Conservation (phyloP, 495 filamentous ascomycete species). For the Annulohypoxylon moriforme region DNA sequence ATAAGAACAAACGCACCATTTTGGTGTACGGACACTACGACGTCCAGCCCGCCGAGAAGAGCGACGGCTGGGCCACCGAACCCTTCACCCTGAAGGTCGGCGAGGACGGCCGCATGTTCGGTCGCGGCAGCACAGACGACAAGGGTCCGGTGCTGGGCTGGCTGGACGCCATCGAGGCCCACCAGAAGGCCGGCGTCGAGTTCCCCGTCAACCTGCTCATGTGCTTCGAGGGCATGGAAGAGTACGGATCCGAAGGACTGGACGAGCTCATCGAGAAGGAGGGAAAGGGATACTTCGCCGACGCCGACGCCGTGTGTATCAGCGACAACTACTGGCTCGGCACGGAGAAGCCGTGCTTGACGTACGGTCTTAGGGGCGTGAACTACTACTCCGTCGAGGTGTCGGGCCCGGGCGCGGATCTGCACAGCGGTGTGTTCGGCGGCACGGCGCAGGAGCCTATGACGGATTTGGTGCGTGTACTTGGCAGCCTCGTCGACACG, state of each 20-base stretch:
- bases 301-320: slow-evolving; percentile 96
- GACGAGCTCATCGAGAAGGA: slow-evolving; percentile 94
- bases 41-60: slow-evolving; percentile 92
- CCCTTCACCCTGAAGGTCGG: slow-evolving; percentile 92
- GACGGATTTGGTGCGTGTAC: slow-evolving; percentile 88
- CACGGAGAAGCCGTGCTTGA: slow-evolving; percentile 96
- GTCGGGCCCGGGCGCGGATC: slow-evolving; percentile 88
- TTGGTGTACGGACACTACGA: slow-evolving; percentile 99
- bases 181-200: slow-evolving; percentile 92
- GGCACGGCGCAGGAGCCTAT: slow-evolving; percentile 97
- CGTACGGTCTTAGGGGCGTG: slow-evolving; percentile 96
- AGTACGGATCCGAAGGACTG: slow-evolving; percentile 96
- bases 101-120: slow-evolving; percentile 91
- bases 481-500: slow-evolving; percentile 85
- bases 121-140: slow-evolving; percentile 95
- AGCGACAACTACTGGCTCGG: slow-evolving; percentile 99
- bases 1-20: slow-evolving; percentile 91
- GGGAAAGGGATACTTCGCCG: slow-evolving; percentile 90
- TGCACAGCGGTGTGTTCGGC: slow-evolving; percentile 97
- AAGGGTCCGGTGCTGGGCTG: slow-evolving; percentile 98
- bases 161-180: slow-evolving; percentile 97
- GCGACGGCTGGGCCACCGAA: slow-evolving; percentile 96
- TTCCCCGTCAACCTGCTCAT: slow-evolving; percentile 98
- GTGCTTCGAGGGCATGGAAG: slow-evolving; percentile 99
- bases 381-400: slow-evolving; percentile 95